phyloP scores from a whole-genome alignment of 371 early-diverging fungal genomes.

The Apophysomyces trapeziformis region DNA sequence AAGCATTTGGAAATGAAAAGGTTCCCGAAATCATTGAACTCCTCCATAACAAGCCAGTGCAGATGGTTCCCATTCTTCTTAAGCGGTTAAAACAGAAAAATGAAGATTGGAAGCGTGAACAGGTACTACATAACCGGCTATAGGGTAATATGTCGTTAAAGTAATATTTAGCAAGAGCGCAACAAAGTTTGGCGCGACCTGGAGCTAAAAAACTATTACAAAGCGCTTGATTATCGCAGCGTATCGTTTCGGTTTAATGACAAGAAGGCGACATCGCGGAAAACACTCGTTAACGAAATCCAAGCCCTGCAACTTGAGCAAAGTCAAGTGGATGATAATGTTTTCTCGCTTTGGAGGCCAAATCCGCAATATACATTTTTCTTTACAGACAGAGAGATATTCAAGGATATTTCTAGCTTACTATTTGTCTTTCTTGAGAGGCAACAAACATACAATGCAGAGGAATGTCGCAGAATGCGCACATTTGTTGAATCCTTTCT shows the following conservation, averaged over 20 bases:
- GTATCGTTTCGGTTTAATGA: slow-evolving; percentile 87
- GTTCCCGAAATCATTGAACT: slow-evolving; percentile 89
- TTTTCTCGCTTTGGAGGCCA: slow-evolving; percentile 2
- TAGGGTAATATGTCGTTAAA: slow-evolving; percentile 45
- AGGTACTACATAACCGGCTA: slow-evolving; percentile 16
- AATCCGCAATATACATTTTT: slow-evolving; percentile 62
- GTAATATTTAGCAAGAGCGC: slow-evolving; percentile 85
- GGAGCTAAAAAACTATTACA: slow-evolving; percentile 94
- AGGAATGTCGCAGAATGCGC: slow-evolving; percentile 75
- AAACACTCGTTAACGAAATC: slow-evolving; percentile 82
- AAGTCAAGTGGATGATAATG: not conserved
- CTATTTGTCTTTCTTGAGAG: slow-evolving; percentile 60
- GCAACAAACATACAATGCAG: slow-evolving; percentile 48
- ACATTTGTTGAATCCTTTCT: slow-evolving; percentile 78
- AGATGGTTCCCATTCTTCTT: slow-evolving; percentile 94
- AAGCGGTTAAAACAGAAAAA: slow-evolving; percentile 95
- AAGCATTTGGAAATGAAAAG: slow-evolving; percentile 87
- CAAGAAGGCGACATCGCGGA: slow-evolving; percentile 75
- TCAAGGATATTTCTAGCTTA: slow-evolving; percentile 72
- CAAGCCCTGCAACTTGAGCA: slow-evolving; percentile 69
- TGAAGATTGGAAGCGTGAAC: slow-evolving; percentile 86
- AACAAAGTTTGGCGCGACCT: slow-evolving; percentile 96
- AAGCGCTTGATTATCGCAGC: slow-evolving; percentile 96
- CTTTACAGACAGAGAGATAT: slow-evolving; percentile 68
- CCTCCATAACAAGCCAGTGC: slow-evolving; percentile 89